phyloP scores from a whole-genome alignment of 371 early-diverging fungal genomes.

The Mucor lusitanicus region DNA sequence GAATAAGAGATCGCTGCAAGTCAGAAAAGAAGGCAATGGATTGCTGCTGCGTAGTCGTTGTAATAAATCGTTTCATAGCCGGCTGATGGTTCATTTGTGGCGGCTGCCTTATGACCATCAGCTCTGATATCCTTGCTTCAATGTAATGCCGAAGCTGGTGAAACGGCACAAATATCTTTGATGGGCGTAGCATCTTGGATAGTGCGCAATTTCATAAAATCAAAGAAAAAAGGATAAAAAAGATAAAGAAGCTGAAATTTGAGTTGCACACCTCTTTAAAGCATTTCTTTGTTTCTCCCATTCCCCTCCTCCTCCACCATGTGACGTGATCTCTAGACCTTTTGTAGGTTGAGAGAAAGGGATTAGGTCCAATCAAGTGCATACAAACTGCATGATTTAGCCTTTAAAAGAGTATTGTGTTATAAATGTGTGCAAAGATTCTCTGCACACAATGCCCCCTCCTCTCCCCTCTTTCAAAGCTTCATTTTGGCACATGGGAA shows the following conservation, averaged over 20 bases:
- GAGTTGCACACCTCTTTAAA: not conserved
- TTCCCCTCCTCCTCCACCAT: not conserved
- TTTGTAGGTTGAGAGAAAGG: not conserved
- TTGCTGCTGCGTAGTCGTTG: conserved; percentile 6
- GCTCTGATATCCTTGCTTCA: conserved; percentile 27
- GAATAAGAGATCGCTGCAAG: conserved; percentile 6
- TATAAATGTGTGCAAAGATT: not conserved
- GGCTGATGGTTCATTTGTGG: conserved; percentile 4
- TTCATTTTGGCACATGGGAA: not conserved
- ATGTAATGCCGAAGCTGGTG: conserved; percentile 39
- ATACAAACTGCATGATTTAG: not conserved
- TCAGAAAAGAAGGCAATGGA: conserved; percentile 6
- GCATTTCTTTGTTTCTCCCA: not conserved
- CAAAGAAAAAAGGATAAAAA: not conserved
- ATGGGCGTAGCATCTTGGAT: conserved; percentile 26
- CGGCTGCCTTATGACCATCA: conserved; percentile 18
- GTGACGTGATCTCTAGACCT: not conserved
- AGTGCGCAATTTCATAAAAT: not conserved
- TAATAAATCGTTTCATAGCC: not conserved
- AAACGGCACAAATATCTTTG: conserved; percentile 35
- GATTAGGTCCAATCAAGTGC: not conserved
- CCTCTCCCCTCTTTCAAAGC: not conserved
- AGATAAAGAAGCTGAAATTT: not conserved
- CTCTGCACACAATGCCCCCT: not conserved
- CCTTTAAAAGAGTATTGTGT: not conserved